A percentile compares a stretch with the other conserved stretches of the same genome.
Evolutionary conservation across 2,329 filamentous ascomycete genomes (phyloP).

Genomic region (Diplocarpon mali): DNA sequence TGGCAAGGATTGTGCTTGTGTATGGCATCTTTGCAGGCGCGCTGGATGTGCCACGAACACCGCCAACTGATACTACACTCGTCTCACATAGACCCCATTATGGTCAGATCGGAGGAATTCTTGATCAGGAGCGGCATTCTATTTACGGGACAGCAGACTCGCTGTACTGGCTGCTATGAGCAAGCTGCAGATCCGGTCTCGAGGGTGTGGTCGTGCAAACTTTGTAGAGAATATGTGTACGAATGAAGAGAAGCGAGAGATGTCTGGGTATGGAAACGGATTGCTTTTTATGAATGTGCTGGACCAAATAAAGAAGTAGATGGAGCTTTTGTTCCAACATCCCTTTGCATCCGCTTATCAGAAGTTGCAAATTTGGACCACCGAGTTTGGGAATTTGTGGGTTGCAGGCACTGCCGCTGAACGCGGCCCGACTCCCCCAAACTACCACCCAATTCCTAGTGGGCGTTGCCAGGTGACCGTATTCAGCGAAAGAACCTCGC

Average conservation of each 20-base stretch:
- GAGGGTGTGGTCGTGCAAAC: background rate
- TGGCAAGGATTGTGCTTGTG: background rate
- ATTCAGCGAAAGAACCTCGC: too few relatives aligned
- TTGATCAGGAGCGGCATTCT: background rate
- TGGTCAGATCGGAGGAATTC: background rate
- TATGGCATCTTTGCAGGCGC: background rate
- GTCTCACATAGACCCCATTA: too few relatives aligned
- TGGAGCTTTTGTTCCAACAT: too few relatives aligned
- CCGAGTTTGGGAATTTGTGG: too few relatives aligned
- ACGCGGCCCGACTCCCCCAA: too few relatives aligned
- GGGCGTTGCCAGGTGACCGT: too few relatives aligned
- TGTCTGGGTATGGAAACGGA: background rate
- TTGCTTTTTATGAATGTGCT: background rate
- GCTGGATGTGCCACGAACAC: background rate
- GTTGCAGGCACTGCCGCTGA: too few relatives aligned
- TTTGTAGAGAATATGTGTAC: slow-evolving; percentile 1
- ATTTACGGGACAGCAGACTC: background rate
- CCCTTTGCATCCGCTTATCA: too few relatives aligned
- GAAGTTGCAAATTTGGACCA: too few relatives aligned
- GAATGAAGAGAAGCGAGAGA: too few relatives aligned
- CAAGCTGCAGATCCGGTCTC: background rate
- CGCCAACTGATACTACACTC: background rate
- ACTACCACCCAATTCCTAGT: too few relatives aligned
- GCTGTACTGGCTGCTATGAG: background rate
- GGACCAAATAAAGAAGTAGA: too few relatives aligned